These are phyloP conservation scores for Neurospora intermedia DNA, from an alignment of 495 filamentous ascomycete genomes.

Conservation along the genomic window DNA sequence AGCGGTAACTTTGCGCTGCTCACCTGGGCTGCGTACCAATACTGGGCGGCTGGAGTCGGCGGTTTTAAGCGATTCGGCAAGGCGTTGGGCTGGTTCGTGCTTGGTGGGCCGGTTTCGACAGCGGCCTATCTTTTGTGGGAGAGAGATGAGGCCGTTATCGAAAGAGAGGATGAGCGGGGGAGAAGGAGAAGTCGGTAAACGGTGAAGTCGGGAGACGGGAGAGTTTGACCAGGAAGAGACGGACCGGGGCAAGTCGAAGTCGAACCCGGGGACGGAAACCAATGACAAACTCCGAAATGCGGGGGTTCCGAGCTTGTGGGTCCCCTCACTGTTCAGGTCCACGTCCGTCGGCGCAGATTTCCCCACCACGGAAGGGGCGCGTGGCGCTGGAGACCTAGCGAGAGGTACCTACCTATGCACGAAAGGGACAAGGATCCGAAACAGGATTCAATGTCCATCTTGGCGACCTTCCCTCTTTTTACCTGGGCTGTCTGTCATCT, in stretches of 20 bases:
- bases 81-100: slow-evolving; percentile 27
- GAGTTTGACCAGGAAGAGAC: neutral
- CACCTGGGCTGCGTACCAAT: slow-evolving; percentile 44
- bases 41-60: slow-evolving; percentile 24
- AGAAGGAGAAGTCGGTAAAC: neutral
- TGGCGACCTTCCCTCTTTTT: neutral
- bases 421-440: neutral
- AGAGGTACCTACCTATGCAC: neutral
- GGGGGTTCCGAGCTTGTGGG: neutral
- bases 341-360: neutral
- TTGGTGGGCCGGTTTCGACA: slow-evolving; percentile 41
- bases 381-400: neutral
- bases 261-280: neutral
- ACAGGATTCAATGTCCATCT: neutral
- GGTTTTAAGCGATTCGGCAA: slow-evolving; percentile 28
- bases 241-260: neutral
- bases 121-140: slow-evolving; percentile 47
- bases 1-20: slow-evolving; percentile 40
- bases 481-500: neutral
- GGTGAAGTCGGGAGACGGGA: neutral
- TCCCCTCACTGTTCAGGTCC: too few relatives aligned
- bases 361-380: neutral
- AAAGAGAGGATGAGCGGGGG: neutral
- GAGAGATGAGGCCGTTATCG: slow-evolving; percentile 32
- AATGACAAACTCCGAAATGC: neutral